Evolutionary conservation across 2,329 filamentous ascomycete genomes (phyloP).

Genomic region (Epichloe typhina): DNA sequence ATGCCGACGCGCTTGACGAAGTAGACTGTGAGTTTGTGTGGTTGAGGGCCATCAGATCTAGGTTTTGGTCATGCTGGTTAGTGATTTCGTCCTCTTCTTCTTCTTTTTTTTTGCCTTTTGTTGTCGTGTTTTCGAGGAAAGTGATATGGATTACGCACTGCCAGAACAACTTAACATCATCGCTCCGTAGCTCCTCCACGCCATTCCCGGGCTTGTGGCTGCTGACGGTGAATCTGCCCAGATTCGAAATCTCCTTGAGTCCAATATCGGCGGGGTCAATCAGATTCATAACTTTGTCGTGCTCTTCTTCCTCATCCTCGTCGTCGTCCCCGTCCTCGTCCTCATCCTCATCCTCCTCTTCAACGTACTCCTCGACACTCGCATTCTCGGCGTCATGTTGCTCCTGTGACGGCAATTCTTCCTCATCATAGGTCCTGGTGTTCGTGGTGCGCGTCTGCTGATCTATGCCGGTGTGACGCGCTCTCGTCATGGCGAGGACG

Average conservation of each 20-base stretch:
- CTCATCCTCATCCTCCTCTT: constrained; percentile 21
- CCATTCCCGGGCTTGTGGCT: constrained; percentile 71
- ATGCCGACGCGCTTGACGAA: constrained; percentile 76
- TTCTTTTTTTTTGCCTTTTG: background rate
- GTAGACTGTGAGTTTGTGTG: constrained; percentile 70
- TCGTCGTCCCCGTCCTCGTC: constrained; percentile 21
- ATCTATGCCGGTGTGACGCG: constrained; percentile 11
- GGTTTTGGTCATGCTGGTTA: background rate
- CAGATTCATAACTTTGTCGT: constrained; percentile 28
- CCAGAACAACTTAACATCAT: constrained; percentile 65
- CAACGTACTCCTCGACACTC: constrained; percentile 13
- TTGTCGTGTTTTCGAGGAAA: background rate
- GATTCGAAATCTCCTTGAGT: constrained; percentile 72
- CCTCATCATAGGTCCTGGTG: constrained; percentile 17
- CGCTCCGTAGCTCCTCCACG: constrained; percentile 60
- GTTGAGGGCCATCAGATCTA: constrained; percentile 75
- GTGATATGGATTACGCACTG: constrained; percentile 39
- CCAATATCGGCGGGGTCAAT: constrained; percentile 39
- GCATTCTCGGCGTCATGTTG: constrained; percentile 20
- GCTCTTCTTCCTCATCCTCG: constrained; percentile 23
- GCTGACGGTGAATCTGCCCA: constrained; percentile 73
- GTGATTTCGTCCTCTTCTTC: background rate
- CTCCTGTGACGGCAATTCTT: constrained; percentile 17
- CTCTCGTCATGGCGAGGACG: constrained; percentile 21
- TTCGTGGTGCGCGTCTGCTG: constrained; percentile 14